A percentile compares a stretch with the other conserved stretches of the same genome.
Evolutionary conservation across 2,329 filamentous ascomycete species (phyloP).

Genomic region (Kalmusia sp.): DNA sequence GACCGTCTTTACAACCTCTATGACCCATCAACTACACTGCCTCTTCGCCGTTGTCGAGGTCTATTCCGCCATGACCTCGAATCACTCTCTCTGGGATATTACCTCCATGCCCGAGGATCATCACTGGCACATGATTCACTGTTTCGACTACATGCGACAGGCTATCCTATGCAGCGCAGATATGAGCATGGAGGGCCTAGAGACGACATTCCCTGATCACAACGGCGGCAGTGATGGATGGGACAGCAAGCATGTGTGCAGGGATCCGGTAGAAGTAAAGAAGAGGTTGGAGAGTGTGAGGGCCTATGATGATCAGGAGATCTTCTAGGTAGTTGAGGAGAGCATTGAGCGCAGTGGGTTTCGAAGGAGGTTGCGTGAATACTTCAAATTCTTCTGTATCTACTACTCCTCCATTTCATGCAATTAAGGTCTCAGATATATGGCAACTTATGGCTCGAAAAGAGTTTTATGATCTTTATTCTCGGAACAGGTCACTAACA

Average conservation of each 20-base stretch:
- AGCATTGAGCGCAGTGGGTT: too few species aligned
- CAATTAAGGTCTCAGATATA: too few species aligned
- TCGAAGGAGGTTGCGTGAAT: too few species aligned
- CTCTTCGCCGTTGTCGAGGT: slow-evolving; percentile 42
- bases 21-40: slow-evolving; percentile 46
- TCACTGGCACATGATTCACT: slow-evolving; percentile 48
- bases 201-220: slow-evolving; percentile 44
- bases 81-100: slow-evolving; percentile 21
- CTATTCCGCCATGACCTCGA: slow-evolving; percentile 35
- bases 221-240: slow-evolving; percentile 46
- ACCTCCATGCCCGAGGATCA: slow-evolving; percentile 35
- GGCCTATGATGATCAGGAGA: slow-evolving; percentile 44
- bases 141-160: slow-evolving; percentile 46
- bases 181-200: slow-evolving; percentile 39
- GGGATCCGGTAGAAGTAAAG: slow-evolving; percentile 23
- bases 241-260: slow-evolving; percentile 42
- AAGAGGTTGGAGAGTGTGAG: slow-evolving; percentile 33
- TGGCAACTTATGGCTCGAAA: too few species aligned
- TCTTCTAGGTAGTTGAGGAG: slow-evolving; percentile 34
- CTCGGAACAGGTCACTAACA: too few species aligned
- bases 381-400: too few species aligned
- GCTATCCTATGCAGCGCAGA: slow-evolving; percentile 43
- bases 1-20: slow-evolving; percentile 43
- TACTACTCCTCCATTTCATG: too few species aligned
- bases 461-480: too few species aligned